Conservation (phyloP, 2,329 filamentous ascomycete genomes). For the Penicillium sclerotigenum region DNA sequence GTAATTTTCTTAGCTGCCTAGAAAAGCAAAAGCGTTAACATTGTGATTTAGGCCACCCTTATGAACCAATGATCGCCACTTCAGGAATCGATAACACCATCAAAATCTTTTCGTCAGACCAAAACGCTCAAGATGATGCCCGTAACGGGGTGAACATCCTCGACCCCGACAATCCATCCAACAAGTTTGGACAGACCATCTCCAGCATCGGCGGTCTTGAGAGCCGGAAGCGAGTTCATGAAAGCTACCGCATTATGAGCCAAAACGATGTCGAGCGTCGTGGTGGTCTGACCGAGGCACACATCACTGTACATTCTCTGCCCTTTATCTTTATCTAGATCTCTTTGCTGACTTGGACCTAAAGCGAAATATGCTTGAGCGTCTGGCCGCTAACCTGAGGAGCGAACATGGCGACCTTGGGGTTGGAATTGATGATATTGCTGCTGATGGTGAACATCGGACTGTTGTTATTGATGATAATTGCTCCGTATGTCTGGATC, state of each 20-base stretch:
- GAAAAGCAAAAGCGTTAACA: slow-evolving; percentile 13
- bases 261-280: slow-evolving; percentile 60
- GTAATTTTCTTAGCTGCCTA: slow-evolving; percentile 29
- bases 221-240: slow-evolving; percentile 58
- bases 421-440: slow-evolving; percentile 23
- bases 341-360: slow-evolving; percentile 12
- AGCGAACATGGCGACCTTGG: slow-evolving; percentile 33
- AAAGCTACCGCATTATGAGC: slow-evolving; percentile 59
- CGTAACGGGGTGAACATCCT: slow-evolving; percentile 57
- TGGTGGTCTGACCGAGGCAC: slow-evolving; percentile 57
- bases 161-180: slow-evolving; percentile 44
- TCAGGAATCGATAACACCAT: slow-evolving; percentile 67
- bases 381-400: slow-evolving; percentile 43
- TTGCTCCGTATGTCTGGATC: slow-evolving; percentile 38
- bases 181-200: slow-evolving; percentile 29
- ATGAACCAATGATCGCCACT: slow-evolving; percentile 64
- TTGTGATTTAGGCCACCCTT: slow-evolving; percentile 54
- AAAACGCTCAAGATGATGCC: slow-evolving; percentile 55
- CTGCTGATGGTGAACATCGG: slow-evolving; percentile 29
- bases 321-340: not conserved
- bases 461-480: slow-evolving; percentile 45
- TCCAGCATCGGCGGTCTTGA: slow-evolving; percentile 46
- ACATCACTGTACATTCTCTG: slow-evolving; percentile 50
- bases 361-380: slow-evolving; percentile 48
- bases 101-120: slow-evolving; percentile 65